A percentile compares a stretch with the other conserved stretches of the same genome.
Evolutionary conservation across 2,329 filamentous ascomycete species (phyloP).

Genomic region (Alternaria conjuncta): DNA sequence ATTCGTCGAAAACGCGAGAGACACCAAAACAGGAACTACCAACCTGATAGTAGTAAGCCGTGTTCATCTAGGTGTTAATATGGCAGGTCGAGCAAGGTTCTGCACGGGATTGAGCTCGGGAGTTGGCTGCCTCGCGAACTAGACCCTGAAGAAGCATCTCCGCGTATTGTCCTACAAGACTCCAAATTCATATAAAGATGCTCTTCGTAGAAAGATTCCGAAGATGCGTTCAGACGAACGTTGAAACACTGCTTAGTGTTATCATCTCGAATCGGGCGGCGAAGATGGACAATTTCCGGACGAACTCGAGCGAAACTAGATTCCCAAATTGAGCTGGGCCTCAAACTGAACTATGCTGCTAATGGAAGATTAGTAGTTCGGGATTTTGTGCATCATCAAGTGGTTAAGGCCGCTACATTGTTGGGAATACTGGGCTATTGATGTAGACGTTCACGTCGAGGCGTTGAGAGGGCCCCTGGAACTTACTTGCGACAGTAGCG

Average conservation of each 20-base stretch:
- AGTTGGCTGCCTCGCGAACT: background rate
- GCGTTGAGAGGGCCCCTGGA: background rate
- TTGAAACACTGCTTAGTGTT: background rate
- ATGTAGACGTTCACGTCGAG: background rate
- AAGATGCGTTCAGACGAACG: background rate
- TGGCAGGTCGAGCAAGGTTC: background rate
- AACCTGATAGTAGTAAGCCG: background rate
- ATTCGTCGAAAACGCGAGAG: constrained; percentile 16
- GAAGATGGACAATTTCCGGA: background rate
- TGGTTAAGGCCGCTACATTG: background rate
- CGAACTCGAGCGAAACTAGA: background rate
- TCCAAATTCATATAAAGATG: background rate
- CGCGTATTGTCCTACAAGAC: background rate
- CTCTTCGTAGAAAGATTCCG: background rate
- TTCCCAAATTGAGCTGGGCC: background rate
- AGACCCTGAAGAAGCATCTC: background rate
- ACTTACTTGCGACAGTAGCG: background rate
- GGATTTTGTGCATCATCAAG: background rate
- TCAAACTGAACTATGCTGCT: background rate
- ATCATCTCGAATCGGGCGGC: background rate
- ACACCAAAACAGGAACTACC: background rate
- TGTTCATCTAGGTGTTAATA: background rate
- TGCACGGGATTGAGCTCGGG: background rate
- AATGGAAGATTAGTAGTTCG: background rate
- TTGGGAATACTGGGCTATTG: rapidly evolving